A percentile compares a stretch with the other conserved stretches of the same genome.
Conservation (phyloP, 495 filamentous ascomycete species). For the Apiosordaria backusii region DNA sequence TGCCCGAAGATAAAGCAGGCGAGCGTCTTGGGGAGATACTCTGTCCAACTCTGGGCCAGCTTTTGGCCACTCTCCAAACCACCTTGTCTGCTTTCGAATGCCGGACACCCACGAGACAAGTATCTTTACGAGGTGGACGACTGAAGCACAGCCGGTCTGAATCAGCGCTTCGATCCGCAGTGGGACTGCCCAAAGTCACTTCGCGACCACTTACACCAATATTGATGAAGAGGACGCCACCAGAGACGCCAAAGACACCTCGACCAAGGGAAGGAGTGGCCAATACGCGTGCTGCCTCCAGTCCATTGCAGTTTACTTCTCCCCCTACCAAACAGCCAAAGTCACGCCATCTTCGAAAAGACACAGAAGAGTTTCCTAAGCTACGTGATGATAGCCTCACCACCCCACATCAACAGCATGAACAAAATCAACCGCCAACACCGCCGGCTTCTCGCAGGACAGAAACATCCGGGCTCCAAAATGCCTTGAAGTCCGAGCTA, state of each 20-base stretch:
- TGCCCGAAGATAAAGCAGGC: slow-evolving; percentile 29
- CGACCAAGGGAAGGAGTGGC: neutral
- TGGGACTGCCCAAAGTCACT: neutral
- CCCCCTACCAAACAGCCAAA: neutral
- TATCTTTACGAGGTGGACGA: neutral
- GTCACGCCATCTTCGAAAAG: slow-evolving; percentile 1
- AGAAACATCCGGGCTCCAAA: slow-evolving; percentile 16
- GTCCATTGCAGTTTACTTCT: neutral
- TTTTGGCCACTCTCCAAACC: slow-evolving; percentile 19
- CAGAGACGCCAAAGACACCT: neutral
- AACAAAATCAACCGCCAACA: neutral
- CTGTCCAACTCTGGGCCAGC: slow-evolving; percentile 30
- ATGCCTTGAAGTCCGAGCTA: slow-evolving; percentile 30
- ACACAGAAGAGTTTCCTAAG: neutral
- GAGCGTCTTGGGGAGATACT: slow-evolving; percentile 31
- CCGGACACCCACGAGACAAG: neutral
- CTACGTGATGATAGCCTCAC: neutral
- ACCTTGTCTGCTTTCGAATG: slow-evolving; percentile 19
- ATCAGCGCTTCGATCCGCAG: slow-evolving; percentile 1
- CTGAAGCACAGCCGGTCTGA: slow-evolving; percentile 7
- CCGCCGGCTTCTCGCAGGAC: neutral
- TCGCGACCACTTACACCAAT: slow-evolving; percentile 5
- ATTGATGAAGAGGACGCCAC: neutral
- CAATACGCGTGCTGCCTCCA: neutral
- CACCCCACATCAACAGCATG: neutral